Percentiles rank a stretch among this genome's conserved stretches.
phyloP scores from a whole-genome alignment of 108 stramenopile genomes.

The Fragilaria crotonensis region DNA sequence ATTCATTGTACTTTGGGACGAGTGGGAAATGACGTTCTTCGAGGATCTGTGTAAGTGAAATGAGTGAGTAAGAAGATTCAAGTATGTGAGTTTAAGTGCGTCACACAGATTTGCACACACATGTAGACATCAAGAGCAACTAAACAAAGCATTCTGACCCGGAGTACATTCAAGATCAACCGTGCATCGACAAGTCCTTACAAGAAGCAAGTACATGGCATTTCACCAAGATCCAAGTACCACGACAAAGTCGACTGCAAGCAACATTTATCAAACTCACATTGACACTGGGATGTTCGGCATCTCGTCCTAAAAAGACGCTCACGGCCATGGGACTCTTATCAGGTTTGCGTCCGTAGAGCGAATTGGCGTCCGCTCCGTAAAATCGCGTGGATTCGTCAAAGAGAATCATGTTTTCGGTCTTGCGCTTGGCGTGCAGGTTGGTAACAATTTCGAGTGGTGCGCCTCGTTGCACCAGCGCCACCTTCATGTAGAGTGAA shows the following conservation, averaged over 20 bases:
- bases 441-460: constrained; percentile 99
- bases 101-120: neutral
- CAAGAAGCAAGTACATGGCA: no score
- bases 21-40: constrained; percentile 74
- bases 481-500: constrained; percentile 97
- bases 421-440: constrained; percentile 97
- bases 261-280: constrained; percentile 42
- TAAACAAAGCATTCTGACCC: no score
- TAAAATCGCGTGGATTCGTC: constrained; percentile 91
- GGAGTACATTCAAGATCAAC: no score
- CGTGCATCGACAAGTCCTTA: no score
- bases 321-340: constrained; percentile 70
- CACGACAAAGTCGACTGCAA: no score
- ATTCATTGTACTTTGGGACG: constrained; percentile 71
- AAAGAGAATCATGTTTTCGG: constrained; percentile 96
- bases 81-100: neutral
- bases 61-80: constrained; percentile 6
- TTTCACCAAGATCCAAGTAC: no score
- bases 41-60: constrained; percentile 35
- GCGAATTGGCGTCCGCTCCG: constrained; percentile 85
- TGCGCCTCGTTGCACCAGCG: constrained; percentile 92
- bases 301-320: constrained; percentile 80
- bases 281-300: constrained; percentile 69
- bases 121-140: neutral
- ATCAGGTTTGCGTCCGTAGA: constrained; percentile 91